Percentiles rank a stretch among this genome's conserved stretches.
Conservation (phyloP, 2,329 filamentous ascomycete species). For the Rhinocladiella similis region DNA sequence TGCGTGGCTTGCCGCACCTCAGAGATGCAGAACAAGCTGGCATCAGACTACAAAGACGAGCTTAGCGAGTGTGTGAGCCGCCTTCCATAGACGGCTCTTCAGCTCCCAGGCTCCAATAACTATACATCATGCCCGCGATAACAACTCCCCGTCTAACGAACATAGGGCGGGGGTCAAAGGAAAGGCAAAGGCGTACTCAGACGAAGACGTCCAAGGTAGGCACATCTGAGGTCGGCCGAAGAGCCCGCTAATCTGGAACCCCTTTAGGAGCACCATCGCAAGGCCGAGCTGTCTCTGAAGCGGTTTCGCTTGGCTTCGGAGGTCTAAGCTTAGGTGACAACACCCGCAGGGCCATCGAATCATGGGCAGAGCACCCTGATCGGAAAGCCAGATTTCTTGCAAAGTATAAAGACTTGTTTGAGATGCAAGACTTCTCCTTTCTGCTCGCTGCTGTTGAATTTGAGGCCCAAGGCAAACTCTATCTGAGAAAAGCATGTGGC, state of each 20-base stretch:
- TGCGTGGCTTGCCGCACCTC: neutral
- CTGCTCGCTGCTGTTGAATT: constrained; percentile 8
- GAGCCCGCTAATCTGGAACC: neutral
- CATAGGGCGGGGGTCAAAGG: neutral
- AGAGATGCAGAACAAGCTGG: no score
- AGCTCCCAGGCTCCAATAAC: neutral
- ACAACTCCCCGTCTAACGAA: neutral
- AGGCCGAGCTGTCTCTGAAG: neutral
- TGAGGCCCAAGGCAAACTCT: neutral
- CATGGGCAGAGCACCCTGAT: neutral
- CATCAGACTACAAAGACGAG: neutral
- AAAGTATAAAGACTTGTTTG: neutral
- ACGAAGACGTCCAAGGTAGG: neutral
- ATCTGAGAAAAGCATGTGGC: neutral
- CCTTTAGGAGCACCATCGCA: neutral
- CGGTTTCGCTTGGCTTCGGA: neutral
- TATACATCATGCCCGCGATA: neutral
- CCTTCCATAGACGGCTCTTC: neutral
- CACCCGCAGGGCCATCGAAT: neutral
- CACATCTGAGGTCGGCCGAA: neutral
- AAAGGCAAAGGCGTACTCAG: neutral
- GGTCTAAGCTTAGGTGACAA: neutral
- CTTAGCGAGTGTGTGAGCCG: neutral
- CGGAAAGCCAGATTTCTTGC: neutral
- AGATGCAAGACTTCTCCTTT: constrained; percentile 1